phyloP scores from a whole-genome alignment of 495 filamentous ascomycete genomes.

The Cudoniella acicularis region DNA sequence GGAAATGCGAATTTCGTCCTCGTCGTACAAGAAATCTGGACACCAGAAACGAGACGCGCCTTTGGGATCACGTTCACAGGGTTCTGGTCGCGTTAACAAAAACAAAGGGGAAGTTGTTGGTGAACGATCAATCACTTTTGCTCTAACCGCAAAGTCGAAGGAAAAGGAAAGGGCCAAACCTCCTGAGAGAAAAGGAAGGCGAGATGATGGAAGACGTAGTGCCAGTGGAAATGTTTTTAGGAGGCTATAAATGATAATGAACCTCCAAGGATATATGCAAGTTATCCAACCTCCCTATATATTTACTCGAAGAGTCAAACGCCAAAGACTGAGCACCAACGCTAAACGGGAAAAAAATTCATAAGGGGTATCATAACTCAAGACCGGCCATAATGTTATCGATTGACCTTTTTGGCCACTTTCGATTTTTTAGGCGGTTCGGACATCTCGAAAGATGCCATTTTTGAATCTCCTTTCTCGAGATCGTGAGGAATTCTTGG shows the following conservation, averaged over 20 bases:
- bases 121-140: slow-evolving; percentile 84
- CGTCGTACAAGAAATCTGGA: slow-evolving; percentile 53
- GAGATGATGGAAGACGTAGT: slow-evolving; percentile 56
- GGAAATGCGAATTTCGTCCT: slow-evolving; percentile 68
- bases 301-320: slow-evolving; percentile 11
- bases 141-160: slow-evolving; percentile 58
- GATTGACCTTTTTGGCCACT: slow-evolving; percentile 15
- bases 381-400: slow-evolving; percentile 11
- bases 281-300: slow-evolving; percentile 2
- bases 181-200: slow-evolving; percentile 35
- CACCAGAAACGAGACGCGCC: slow-evolving; percentile 55
- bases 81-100: slow-evolving; percentile 41
- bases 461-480: slow-evolving; percentile 44
- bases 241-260: slow-evolving; percentile 42
- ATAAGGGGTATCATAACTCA: background rate
- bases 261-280: background rate
- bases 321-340: background rate
- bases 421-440: slow-evolving; percentile 22
- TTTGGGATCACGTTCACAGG: slow-evolving; percentile 65
- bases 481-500: slow-evolving; percentile 44
- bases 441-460: slow-evolving; percentile 22
- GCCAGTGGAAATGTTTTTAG: slow-evolving; percentile 72
- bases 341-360: background rate
- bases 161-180: slow-evolving; percentile 35
- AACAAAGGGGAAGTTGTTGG: slow-evolving; percentile 62